phyloP scores from a whole-genome alignment of 371 early-diverging fungal species.

The Rhizopus microsporus region DNA sequence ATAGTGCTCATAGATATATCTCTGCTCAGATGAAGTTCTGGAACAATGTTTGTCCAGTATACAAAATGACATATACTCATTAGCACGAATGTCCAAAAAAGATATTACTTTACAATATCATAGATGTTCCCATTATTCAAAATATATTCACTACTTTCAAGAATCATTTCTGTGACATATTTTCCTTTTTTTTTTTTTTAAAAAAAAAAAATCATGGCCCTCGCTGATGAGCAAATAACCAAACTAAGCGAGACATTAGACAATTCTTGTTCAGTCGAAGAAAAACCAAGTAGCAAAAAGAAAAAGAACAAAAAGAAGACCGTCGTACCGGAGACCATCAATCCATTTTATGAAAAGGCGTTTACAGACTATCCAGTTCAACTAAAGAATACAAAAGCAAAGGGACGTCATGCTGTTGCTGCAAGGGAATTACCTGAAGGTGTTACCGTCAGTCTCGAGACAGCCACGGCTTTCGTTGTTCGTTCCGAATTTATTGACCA shows the following conservation, averaged over 20 bases:
- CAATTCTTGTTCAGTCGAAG: not conserved
- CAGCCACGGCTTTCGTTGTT: slow-evolving; percentile 61
- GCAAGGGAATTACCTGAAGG: slow-evolving; percentile 51
- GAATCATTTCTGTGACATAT: too few relatives aligned
- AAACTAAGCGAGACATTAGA: not conserved
- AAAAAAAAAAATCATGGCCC: too few relatives aligned
- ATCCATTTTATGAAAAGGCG: slow-evolving; percentile 23
- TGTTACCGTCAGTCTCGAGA: slow-evolving; percentile 53
- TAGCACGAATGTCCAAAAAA: too few relatives aligned
- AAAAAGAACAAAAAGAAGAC: slow-evolving; percentile 22
- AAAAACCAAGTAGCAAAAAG: slow-evolving; percentile 1
- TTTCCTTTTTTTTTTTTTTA: too few relatives aligned
- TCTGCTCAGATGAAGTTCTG: too few relatives aligned
- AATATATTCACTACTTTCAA: too few relatives aligned
- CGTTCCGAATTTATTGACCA: slow-evolving; percentile 53
- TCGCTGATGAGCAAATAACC: too few relatives aligned
- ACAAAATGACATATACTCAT: too few relatives aligned
- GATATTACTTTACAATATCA: too few relatives aligned
- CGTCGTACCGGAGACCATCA: not conserved
- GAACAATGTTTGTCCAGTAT: too few relatives aligned
- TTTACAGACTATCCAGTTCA: slow-evolving; percentile 33
- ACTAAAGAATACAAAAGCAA: slow-evolving; percentile 43
- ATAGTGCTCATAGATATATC: too few relatives aligned
- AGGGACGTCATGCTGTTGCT: slow-evolving; percentile 70
- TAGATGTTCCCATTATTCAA: too few relatives aligned